Conservation (phyloP, 306 rosid species). For the Pyrus bretschneideri region DNA sequence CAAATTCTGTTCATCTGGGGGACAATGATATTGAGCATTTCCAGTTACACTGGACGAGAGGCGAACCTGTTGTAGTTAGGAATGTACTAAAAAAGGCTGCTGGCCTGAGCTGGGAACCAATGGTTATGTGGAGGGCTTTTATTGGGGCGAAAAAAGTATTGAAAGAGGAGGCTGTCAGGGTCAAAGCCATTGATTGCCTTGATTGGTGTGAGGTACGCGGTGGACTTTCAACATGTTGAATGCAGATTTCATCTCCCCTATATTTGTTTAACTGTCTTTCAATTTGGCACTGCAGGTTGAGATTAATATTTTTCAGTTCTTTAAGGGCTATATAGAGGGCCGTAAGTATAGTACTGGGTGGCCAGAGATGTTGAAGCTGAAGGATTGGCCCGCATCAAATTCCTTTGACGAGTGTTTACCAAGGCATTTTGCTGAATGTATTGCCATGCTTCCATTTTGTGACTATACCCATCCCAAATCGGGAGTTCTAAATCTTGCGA, state of each 20-base stretch:
- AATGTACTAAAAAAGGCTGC: constrained; percentile 41
- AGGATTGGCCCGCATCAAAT: constrained; percentile 70
- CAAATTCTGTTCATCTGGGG: constrained; percentile 34
- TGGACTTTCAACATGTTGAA: constrained; percentile 11
- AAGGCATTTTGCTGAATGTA: constrained; percentile 53
- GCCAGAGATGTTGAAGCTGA: constrained; percentile 65
- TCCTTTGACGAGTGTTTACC: constrained; percentile 61
- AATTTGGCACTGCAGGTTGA: constrained; percentile 42
- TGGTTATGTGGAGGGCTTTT: constrained; percentile 71
- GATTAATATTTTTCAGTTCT: constrained; percentile 42
- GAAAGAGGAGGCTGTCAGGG: constrained; percentile 37
- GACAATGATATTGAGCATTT: constrained; percentile 44
- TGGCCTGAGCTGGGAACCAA: constrained; percentile 77
- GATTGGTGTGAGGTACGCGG: constrained; percentile 49
- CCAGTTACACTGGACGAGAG: constrained; percentile 55
- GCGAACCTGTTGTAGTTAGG: constrained; percentile 55
- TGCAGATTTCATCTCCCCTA: not conserved
- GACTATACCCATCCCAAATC: constrained; percentile 61
- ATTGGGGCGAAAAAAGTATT: constrained; percentile 33
- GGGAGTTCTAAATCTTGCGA: constrained; percentile 56
- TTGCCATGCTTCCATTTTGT: constrained; percentile 53
- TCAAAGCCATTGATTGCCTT: constrained; percentile 50
- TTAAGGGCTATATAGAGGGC: constrained; percentile 58
- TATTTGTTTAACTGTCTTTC: not conserved
- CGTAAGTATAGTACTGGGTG: constrained; percentile 48